A percentile compares a stretch with the other conserved stretches of the same genome.
phyloP scores from a whole-genome alignment of 1,284 basidiomycete species.

The Irpex lacteus region DNA sequence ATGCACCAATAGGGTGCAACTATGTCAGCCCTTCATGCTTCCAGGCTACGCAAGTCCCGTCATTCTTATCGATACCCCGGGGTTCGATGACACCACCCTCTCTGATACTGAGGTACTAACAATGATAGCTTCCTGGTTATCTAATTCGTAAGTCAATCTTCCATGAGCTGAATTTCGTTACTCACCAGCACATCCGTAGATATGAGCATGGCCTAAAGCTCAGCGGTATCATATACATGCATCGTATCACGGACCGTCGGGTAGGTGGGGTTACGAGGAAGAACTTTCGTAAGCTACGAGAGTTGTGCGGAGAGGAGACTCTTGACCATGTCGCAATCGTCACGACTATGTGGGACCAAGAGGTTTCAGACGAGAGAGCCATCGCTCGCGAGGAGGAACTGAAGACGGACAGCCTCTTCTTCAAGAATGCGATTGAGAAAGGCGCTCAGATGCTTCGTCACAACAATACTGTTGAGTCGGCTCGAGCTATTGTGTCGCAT shows the following conservation, averaged over 20 bases:
- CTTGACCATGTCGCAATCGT: slow-evolving; percentile 48
- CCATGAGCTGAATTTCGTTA: neutral
- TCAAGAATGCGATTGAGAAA: slow-evolving; percentile 19
- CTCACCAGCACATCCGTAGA: slow-evolving; percentile 21
- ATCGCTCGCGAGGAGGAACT: slow-evolving; percentile 20
- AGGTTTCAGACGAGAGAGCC: slow-evolving; percentile 26
- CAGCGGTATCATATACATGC: slow-evolving; percentile 52
- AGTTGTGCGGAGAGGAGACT: slow-evolving; percentile 47
- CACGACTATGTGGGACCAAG: slow-evolving; percentile 49
- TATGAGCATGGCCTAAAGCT: slow-evolving; percentile 40
- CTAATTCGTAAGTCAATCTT: slow-evolving; percentile 3
- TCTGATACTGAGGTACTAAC: slow-evolving; percentile 29
- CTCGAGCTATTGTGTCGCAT: slow-evolving; percentile 13
- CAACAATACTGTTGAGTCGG: slow-evolving; percentile 16
- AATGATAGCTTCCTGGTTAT: slow-evolving; percentile 8
- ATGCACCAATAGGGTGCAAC: slow-evolving; percentile 23
- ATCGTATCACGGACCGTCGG: slow-evolving; percentile 50
- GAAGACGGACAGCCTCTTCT: slow-evolving; percentile 16
- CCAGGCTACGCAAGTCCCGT: slow-evolving; percentile 18
- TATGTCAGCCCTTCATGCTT: slow-evolving; percentile 26
- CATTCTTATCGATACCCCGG: slow-evolving; percentile 31
- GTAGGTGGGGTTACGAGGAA: slow-evolving; percentile 49
- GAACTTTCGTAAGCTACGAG: slow-evolving; percentile 49
- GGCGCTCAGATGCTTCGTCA: slow-evolving; percentile 22
- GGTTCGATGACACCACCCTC: slow-evolving; percentile 31